Evolutionary conservation across 352 stramenopile species (phyloP).

Genomic region (Globisporangium parvum): DNA sequence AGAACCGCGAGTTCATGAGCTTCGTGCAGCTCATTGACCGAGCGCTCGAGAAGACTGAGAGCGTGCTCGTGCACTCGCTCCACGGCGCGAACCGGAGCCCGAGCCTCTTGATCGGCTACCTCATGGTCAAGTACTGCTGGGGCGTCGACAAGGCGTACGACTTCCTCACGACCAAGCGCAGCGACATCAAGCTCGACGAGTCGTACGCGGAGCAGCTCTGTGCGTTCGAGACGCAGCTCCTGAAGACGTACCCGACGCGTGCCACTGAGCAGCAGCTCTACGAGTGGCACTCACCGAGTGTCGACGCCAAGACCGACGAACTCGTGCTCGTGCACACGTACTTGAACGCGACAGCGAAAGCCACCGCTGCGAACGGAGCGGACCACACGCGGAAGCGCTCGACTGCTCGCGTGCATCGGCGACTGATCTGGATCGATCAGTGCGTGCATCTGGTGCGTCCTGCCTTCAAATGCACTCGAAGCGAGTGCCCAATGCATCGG

Average conservation of each 20-base stretch:
- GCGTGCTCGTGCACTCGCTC: slow-evolving; percentile 86
- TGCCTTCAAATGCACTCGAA: too few species aligned
- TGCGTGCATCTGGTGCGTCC: slow-evolving; percentile 46
- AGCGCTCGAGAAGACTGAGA: slow-evolving; percentile 76
- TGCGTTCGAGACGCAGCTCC: slow-evolving; percentile 55
- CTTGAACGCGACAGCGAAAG: slow-evolving; percentile 38
- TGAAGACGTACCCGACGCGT: slow-evolving; percentile 30
- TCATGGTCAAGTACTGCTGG: slow-evolving; percentile 93
- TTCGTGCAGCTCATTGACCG: slow-evolving; percentile 73
- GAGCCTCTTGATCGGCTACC: slow-evolving; percentile 83
- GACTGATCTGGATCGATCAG: slow-evolving; percentile 72
- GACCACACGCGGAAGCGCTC: slow-evolving; percentile 22
- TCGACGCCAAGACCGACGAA: slow-evolving; percentile 53
- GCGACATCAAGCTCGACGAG: slow-evolving; percentile 80
- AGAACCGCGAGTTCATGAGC: slow-evolving; percentile 83
- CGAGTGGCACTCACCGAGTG: slow-evolving; percentile 48
- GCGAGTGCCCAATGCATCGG: background rate
- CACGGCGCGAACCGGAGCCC: slow-evolving; percentile 77
- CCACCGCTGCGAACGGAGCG: slow-evolving; percentile 5
- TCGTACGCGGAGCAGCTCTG: slow-evolving; percentile 75
- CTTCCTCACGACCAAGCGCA: slow-evolving; percentile 83
- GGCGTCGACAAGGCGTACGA: slow-evolving; percentile 90
- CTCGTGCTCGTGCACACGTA: slow-evolving; percentile 77
- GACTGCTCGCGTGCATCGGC: slow-evolving; percentile 13
- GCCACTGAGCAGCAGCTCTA: slow-evolving; percentile 63